These are phyloP conservation scores for Cryomyces minteri DNA, from an alignment of 495 filamentous ascomycete species.

Conservation along the genomic window DNA sequence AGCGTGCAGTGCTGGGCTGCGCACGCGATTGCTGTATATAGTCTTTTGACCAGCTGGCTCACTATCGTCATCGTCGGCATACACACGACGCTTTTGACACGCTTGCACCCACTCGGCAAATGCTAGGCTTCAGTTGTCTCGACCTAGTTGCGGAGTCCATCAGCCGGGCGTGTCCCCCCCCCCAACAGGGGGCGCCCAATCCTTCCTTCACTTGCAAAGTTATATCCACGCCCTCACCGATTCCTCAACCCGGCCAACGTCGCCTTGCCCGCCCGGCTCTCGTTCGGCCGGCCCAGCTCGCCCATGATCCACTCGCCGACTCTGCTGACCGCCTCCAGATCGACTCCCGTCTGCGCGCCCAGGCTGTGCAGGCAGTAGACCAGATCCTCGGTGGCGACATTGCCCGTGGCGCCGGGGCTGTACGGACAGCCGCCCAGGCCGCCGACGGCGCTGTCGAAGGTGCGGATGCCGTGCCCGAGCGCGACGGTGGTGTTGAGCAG, in stretches of 20 bases:
- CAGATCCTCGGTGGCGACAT: conserved; percentile 87
- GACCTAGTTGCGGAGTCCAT: no score
- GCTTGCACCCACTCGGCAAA: no score
- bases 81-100: no score
- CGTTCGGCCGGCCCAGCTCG: conserved; percentile 49
- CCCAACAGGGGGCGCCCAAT: no score
- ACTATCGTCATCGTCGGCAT: no score
- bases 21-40: no score
- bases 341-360: conserved; percentile 74
- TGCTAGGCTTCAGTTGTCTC: no score
- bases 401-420: conserved; percentile 84
- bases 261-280: conserved; percentile 25
- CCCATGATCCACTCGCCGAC: conserved; percentile 80
- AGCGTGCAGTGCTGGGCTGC: no score
- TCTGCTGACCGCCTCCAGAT: conserved; percentile 61
- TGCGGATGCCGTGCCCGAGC: conserved; percentile 72
- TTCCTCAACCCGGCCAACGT: conserved; percentile 17
- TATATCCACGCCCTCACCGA: no score
- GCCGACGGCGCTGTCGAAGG: conserved; percentile 78
- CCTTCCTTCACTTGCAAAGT: no score
- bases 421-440: conserved; percentile 92
- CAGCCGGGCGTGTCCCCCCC: no score
- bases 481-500: conserved; percentile 77
- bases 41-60: no score
- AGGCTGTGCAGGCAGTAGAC: conserved; percentile 76